Conservation (phyloP, 371 early-diverging fungal species). For the Gilbertella persicaria region DNA sequence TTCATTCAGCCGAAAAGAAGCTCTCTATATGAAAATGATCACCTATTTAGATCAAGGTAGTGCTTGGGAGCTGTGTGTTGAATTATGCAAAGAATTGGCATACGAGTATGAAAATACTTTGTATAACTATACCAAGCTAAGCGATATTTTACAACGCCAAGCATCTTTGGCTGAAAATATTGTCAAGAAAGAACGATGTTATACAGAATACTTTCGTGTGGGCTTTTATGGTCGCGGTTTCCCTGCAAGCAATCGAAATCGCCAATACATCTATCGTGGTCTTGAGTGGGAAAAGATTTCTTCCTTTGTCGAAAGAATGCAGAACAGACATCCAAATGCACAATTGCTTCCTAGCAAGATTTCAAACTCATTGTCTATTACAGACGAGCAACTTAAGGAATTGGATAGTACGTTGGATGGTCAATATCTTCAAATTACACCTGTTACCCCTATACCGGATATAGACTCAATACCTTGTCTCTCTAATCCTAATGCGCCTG, state of each 20-base stretch:
- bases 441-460: constrained; percentile 67
- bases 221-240: constrained; percentile 76
- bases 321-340: constrained; percentile 67
- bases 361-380: constrained; percentile 21
- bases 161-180: constrained; percentile 63
- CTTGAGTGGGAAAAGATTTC: constrained; percentile 76
- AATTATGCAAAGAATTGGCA: constrained; percentile 63
- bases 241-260: constrained; percentile 56
- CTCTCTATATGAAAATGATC: constrained; percentile 61
- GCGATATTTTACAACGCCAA: constrained; percentile 57
- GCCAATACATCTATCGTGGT: constrained; percentile 75
- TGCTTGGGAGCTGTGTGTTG: constrained; percentile 75
- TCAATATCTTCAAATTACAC: constrained; percentile 70
- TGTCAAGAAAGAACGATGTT: constrained; percentile 63
- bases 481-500: constrained; percentile 43
- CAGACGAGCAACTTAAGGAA: constrained; percentile 55
- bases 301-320: constrained; percentile 74
- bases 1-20: constrained; percentile 69
- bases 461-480: constrained; percentile 24
- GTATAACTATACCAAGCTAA: constrained; percentile 61
- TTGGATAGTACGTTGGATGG: constrained; percentile 54
- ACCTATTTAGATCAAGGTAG: constrained; percentile 63
- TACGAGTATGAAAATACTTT: constrained; percentile 56
- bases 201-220: constrained; percentile 75
- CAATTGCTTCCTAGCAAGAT: constrained; percentile 54